Conservation (phyloP, 2,329 filamentous ascomycete genomes). For the Gnomoniopsis smithogilvyi region DNA sequence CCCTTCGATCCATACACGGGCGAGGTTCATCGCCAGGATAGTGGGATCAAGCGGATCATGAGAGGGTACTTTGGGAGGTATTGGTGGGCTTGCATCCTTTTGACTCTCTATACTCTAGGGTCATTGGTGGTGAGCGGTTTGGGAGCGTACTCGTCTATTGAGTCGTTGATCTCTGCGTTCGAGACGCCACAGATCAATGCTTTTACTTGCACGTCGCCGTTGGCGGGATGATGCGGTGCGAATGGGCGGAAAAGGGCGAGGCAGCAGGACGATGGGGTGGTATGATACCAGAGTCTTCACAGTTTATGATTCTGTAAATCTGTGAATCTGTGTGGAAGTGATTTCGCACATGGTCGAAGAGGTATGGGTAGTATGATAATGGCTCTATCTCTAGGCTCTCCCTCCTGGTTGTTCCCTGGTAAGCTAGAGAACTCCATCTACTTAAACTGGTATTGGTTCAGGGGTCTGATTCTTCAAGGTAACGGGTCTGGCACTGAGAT, state of each 20-base stretch:
- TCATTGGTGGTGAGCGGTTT: constrained; percentile 12
- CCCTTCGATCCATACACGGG: constrained; percentile 14
- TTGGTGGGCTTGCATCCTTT: constrained; percentile 11
- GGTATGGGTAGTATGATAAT: too few relatives aligned
- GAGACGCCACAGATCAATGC: constrained; percentile 17
- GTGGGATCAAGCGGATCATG: constrained; percentile 4
- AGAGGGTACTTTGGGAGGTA: constrained; percentile 13
- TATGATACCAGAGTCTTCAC: too few relatives aligned
- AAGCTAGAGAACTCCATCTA: too few relatives aligned
- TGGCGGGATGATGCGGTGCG: background rate
- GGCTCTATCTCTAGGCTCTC: too few relatives aligned
- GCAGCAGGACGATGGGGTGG: too few relatives aligned
- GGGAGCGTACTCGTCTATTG: constrained; percentile 11
- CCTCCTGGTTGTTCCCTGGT: too few relatives aligned
- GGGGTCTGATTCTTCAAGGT: too few relatives aligned
- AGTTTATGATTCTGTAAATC: too few relatives aligned
- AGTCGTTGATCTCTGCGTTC: constrained; percentile 12
- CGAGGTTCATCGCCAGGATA: constrained; percentile 7
- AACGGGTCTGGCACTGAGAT: too few relatives aligned
- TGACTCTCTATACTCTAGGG: constrained; percentile 14
- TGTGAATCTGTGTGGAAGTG: too few relatives aligned
- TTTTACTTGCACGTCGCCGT: constrained; percentile 13
- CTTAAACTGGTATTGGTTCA: too few relatives aligned
- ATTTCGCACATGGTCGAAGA: too few relatives aligned
- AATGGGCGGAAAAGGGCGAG: background rate